Evolutionary conservation across 83 land plant genomes (phyloP).

Genomic region (Picea abies): DNA sequence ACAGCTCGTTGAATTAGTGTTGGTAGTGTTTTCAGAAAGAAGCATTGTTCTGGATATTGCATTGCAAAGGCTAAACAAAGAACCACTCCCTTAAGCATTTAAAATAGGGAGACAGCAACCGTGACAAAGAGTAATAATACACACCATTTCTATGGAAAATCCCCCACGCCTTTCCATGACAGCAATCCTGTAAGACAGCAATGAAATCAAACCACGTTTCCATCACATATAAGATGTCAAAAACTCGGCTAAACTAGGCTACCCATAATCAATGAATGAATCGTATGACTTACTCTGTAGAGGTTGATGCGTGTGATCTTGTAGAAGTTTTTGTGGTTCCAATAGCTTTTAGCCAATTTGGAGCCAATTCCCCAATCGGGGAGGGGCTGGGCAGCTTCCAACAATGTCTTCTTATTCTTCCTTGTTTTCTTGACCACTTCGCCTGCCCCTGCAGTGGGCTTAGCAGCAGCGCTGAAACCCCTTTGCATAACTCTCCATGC

Average conservation of each 20-base stretch:
- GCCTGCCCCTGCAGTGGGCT: conserved; percentile 1
- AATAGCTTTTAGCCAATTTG: conserved; percentile 65
- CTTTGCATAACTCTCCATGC: not conserved
- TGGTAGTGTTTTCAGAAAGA: no score
- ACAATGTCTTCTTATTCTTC: conserved; percentile 70
- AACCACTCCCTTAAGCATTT: not conserved
- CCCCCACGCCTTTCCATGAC: conserved; percentile 90
- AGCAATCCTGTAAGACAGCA: conserved; percentile 50
- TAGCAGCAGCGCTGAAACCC: conserved; percentile 16
- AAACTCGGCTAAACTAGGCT: not conserved
- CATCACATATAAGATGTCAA: not conserved
- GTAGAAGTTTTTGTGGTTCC: conserved; percentile 50
- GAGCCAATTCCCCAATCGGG: conserved; percentile 85
- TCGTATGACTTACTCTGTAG: conserved; percentile 41
- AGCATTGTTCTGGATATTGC: not conserved
- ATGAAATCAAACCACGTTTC: conserved; percentile 4
- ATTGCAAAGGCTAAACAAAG: not conserved
- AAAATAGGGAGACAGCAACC: not conserved
- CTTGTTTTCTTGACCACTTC: conserved; percentile 21
- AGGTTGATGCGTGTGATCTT: conserved; percentile 80
- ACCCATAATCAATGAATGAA: no score
- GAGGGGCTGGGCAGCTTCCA: conserved; percentile 71
- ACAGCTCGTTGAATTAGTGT: no score
- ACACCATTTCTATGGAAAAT: conserved; percentile 57
- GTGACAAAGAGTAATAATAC: conserved; percentile 20